phyloP scores from a whole-genome alignment of 139 green algal species.

The Chlamydomonas incerta region DNA sequence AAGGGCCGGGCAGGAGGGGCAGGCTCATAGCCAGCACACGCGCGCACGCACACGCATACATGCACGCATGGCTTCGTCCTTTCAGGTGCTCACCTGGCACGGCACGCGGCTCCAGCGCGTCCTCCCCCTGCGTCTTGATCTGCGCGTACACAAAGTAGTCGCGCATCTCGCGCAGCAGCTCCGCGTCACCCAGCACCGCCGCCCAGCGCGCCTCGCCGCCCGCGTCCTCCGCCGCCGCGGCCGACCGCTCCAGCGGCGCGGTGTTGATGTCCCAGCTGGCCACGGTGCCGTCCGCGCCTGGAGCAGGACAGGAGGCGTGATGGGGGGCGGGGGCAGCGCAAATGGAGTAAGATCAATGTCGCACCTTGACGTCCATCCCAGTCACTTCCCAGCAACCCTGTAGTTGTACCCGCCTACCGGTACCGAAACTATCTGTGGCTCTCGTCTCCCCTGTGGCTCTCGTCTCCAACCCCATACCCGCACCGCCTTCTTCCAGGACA shows the following conservation, averaged over 20 bases:
- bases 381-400: no score
- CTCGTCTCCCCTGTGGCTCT: no score
- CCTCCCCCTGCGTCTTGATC: slow-evolving; percentile 68
- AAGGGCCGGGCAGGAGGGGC: no score
- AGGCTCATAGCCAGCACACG: no score
- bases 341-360: no score
- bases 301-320: not conserved
- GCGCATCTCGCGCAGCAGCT: slow-evolving; percentile 69
- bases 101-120: slow-evolving; percentile 44
- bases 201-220: slow-evolving; percentile 49
- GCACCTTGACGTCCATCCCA: no score
- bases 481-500: not conserved
- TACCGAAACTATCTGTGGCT: no score
- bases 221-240: slow-evolving; percentile 5
- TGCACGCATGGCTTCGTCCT: no score
- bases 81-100: slow-evolving; percentile 48
- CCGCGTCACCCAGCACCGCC: slow-evolving; percentile 58
- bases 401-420: no score
- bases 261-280: slow-evolving; percentile 72
- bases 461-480: no score
- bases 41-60: no score
- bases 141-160: slow-evolving; percentile 81
- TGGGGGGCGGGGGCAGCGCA: no score
- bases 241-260: slow-evolving; percentile 37
- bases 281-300: slow-evolving; percentile 64